phyloP scores from a whole-genome alignment of 768 basidiomycete species.

The Hygrocybe punicea region DNA sequence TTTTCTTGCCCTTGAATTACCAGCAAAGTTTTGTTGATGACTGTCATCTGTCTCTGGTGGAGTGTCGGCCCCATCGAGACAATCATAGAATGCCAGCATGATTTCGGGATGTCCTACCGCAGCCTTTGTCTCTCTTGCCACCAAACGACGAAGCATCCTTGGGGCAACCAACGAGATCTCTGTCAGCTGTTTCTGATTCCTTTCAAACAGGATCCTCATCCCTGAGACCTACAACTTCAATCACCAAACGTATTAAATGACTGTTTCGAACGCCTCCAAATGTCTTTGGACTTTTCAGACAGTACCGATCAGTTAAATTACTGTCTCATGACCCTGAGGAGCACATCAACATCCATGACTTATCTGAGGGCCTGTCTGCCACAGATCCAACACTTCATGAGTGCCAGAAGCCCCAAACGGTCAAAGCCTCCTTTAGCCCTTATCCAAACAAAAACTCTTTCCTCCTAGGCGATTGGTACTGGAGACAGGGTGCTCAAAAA shows the following conservation, averaged over 20 bases:
- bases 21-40: not conserved
- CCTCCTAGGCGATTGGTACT: constrained; percentile 17
- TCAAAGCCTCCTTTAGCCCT: not conserved
- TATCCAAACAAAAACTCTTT: constrained; percentile 12
- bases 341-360: too few species aligned
- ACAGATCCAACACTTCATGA: too few species aligned
- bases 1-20: not conserved
- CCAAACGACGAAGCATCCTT: not conserved
- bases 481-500: constrained; percentile 17
- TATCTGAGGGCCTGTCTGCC: too few species aligned
- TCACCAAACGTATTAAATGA: not conserved
- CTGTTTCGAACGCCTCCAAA: not conserved
- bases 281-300: not conserved
- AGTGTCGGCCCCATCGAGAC: not conserved
- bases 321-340: too few species aligned
- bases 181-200: not conserved
- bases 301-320: not conserved
- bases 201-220: not conserved
- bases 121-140: not conserved
- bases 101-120: constrained; percentile 1
- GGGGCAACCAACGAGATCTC: not conserved
- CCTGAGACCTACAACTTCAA: not conserved
- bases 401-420: not conserved
- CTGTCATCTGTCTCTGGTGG: not conserved
- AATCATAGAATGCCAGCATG: not conserved